These are phyloP conservation scores for Cytospora piceae DNA, from an alignment of 2,329 filamentous ascomycete species.

Conservation along the genomic window DNA sequence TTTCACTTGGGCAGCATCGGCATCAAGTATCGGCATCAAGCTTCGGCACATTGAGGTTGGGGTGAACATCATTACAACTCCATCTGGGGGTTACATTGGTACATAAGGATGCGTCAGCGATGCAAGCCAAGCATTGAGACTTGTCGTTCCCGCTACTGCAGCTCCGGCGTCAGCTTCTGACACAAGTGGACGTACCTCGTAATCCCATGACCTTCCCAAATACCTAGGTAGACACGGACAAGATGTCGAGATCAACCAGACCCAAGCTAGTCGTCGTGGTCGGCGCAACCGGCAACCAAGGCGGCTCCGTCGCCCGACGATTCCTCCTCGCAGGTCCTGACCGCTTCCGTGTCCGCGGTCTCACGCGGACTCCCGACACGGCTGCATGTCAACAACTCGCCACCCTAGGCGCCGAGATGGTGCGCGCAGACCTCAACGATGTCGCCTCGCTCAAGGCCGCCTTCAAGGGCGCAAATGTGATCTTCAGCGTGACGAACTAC, in stretches of 20 bases:
- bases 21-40: no score
- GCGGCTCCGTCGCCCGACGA: conserved; percentile 54
- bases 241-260: not conserved
- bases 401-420: conserved; percentile 47
- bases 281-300: conserved; percentile 55
- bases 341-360: conserved; percentile 48
- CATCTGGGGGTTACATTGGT: no score
- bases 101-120: no score
- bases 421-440: conserved; percentile 50
- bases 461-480: conserved; percentile 51
- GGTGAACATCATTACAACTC: no score
- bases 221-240: conserved; percentile 1
- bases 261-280: conserved; percentile 50
- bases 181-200: not conserved
- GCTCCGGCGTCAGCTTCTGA: not conserved
- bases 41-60: no score
- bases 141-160: not conserved
- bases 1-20: no score
- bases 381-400: conserved; percentile 46
- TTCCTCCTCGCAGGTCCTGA: conserved; percentile 44
- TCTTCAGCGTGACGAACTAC: conserved; percentile 61
- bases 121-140: no score
- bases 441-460: conserved; percentile 43
- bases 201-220: not conserved
- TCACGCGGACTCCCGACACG: conserved; percentile 51